phyloP scores from a whole-genome alignment of 2,329 filamentous ascomycete species.

The Aspergillus cejpii region DNA sequence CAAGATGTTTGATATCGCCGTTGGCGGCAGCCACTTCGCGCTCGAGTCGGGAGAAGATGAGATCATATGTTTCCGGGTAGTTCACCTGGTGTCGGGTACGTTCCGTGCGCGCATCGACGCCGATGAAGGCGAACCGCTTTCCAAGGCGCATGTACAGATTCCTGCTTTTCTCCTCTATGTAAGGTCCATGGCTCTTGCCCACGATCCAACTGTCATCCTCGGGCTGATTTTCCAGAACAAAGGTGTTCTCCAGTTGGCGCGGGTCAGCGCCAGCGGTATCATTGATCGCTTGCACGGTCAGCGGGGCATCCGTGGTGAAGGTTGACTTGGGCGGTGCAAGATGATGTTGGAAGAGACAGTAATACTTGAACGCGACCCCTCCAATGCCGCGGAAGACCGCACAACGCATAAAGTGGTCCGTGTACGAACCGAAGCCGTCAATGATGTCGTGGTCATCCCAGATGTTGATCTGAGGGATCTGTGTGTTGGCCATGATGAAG shows the following conservation, averaged over 20 bases:
- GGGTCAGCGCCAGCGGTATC: conserved; percentile 55
- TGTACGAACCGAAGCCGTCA: conserved; percentile 61
- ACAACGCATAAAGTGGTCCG: conserved; percentile 60
- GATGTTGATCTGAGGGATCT: conserved; percentile 59
- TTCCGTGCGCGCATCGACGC: conserved; percentile 58
- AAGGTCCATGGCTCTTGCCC: conserved; percentile 63
- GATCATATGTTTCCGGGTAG: conserved; percentile 60
- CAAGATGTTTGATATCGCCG: conserved; percentile 55
- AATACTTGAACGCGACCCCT: conserved; percentile 54
- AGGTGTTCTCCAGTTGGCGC: conserved; percentile 66
- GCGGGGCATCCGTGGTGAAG: conserved; percentile 67
- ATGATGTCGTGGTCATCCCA: conserved; percentile 64
- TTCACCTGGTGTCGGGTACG: conserved; percentile 91
- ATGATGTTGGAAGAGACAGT: conserved; percentile 66
- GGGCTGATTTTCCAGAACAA: conserved; percentile 54
- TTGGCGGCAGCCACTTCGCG: conserved; percentile 47
- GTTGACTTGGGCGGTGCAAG: conserved; percentile 76
- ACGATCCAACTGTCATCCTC: conserved; percentile 71
- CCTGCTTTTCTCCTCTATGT: conserved; percentile 56
- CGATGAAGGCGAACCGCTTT: conserved; percentile 57
- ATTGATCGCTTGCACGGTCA: conserved; percentile 47
- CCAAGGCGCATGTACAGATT: conserved; percentile 59
- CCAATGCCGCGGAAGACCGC: conserved; percentile 60
- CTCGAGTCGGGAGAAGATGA: conserved; percentile 53
- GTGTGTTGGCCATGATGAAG: conserved; percentile 54